Conservation (phyloP, 305 asterid genomes). For the Fraxinus floribunda region DNA sequence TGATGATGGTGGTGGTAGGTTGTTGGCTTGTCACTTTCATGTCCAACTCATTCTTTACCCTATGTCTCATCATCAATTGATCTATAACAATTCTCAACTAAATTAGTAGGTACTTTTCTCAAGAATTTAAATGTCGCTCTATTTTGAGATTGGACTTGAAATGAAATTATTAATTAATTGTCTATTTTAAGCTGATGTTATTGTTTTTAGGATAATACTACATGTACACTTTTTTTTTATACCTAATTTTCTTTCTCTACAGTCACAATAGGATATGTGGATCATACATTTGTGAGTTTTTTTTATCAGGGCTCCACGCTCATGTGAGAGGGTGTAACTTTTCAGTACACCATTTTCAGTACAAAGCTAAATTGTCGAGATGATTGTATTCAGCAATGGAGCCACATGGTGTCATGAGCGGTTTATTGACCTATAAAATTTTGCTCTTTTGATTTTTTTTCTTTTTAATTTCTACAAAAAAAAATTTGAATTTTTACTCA, state of each 20-base stretch:
- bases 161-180: neutral
- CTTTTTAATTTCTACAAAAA: neutral
- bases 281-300: no score
- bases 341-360: no score
- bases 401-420: neutral
- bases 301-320: no score
- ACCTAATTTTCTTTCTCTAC: no score
- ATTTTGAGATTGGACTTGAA: neutral
- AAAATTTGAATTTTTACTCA: neutral
- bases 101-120: neutral
- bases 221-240: no score
- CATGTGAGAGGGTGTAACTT: no score
- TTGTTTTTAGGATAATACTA: no score
- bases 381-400: neutral
- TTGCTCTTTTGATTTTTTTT: no score
- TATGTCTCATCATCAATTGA: neutral
- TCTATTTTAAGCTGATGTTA: neutral
- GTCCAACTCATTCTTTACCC: neutral
- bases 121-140: neutral
- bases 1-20: constrained; percentile 6
- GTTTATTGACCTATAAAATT: neutral
- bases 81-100: no score
- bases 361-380: no score
- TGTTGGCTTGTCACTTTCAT: constrained; percentile 28
- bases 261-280: no score